These are phyloP conservation scores for Erysimum cheiranthoides DNA, from an alignment of 345 rosid species.

Conservation along the genomic window DNA sequence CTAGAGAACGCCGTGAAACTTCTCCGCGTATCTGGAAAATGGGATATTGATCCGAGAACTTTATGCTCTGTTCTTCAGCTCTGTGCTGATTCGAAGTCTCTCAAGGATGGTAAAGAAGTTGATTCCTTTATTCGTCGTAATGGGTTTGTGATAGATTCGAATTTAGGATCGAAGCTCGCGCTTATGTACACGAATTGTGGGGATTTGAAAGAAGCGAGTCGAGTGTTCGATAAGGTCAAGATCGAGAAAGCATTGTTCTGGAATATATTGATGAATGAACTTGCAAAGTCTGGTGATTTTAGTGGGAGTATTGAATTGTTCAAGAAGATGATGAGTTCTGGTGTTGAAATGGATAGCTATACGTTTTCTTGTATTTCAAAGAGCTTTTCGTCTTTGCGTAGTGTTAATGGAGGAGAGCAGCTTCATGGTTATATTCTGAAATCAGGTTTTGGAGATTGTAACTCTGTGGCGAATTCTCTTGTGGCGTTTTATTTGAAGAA, in stretches of 20 bases:
- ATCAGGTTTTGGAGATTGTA: slow-evolving; percentile 53
- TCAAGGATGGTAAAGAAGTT: slow-evolving; percentile 54
- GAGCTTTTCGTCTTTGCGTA: slow-evolving; percentile 54
- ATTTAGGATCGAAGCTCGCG: slow-evolving; percentile 68
- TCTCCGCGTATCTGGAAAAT: slow-evolving; percentile 47
- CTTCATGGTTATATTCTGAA: slow-evolving; percentile 63
- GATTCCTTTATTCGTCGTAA: slow-evolving; percentile 54
- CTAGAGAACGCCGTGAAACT: slow-evolving; percentile 53
- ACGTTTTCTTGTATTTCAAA: slow-evolving; percentile 66
- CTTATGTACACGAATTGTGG: slow-evolving; percentile 76
- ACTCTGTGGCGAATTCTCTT: slow-evolving; percentile 59
- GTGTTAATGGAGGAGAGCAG: slow-evolving; percentile 57
- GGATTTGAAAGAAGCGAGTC: slow-evolving; percentile 57
- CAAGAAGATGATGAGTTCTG: slow-evolving; percentile 55
- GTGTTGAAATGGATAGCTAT: slow-evolving; percentile 54
- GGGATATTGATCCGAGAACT: slow-evolving; percentile 51
- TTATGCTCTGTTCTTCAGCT: slow-evolving; percentile 63
- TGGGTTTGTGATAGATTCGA: slow-evolving; percentile 51
- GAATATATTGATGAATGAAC: slow-evolving; percentile 65
- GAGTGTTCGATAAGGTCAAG: slow-evolving; percentile 51
- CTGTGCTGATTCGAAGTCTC: slow-evolving; percentile 61
- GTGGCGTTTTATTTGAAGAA: slow-evolving; percentile 58
- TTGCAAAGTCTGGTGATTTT: slow-evolving; percentile 58
- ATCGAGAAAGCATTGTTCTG: slow-evolving; percentile 68
- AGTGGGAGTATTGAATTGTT: slow-evolving; percentile 54